phyloP scores from a whole-genome alignment of 2,329 filamentous ascomycete genomes.

The Metarhizium anisopliae region DNA sequence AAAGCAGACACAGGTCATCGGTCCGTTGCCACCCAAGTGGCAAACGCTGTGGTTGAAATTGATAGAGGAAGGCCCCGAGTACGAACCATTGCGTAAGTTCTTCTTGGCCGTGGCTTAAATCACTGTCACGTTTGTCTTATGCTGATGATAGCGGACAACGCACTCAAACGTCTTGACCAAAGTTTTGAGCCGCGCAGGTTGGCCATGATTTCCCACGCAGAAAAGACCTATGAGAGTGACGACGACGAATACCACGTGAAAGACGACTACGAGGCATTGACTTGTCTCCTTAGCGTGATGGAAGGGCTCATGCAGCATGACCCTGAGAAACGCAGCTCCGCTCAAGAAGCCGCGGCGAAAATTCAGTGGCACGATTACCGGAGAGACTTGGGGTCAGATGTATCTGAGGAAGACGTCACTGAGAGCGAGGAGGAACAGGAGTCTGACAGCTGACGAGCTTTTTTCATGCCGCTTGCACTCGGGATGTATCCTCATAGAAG shows the following conservation, averaged over 20 bases:
- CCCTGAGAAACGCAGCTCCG: constrained; percentile 1
- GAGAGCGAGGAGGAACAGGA: too few relatives aligned
- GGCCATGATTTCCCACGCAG: not conserved
- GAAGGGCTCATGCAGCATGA: constrained; percentile 2
- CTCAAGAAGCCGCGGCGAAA: not conserved
- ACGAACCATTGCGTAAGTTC: not conserved
- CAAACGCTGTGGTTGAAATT: not conserved
- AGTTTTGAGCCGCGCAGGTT: not conserved
- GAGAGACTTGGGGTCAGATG: not conserved
- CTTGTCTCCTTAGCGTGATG: constrained; percentile 1
- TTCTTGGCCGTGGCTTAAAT: not conserved
- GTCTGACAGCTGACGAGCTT: too few relatives aligned
- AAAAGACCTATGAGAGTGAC: not conserved
- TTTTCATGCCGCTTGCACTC: too few relatives aligned
- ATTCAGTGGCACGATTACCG: constrained; percentile 4
- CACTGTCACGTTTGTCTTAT: not conserved
- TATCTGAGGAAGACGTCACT: too few relatives aligned
- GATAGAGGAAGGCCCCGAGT: not conserved
- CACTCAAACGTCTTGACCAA: not conserved
- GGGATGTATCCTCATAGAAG: too few relatives aligned
- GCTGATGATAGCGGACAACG: not conserved
- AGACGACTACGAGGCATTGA: constrained; percentile 4
- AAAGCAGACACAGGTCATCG: not conserved
- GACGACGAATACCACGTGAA: not conserved
- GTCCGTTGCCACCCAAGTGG: constrained; percentile 1